Conservation (phyloP, 83 land plant genomes). For the Picea engelmannii region DNA sequence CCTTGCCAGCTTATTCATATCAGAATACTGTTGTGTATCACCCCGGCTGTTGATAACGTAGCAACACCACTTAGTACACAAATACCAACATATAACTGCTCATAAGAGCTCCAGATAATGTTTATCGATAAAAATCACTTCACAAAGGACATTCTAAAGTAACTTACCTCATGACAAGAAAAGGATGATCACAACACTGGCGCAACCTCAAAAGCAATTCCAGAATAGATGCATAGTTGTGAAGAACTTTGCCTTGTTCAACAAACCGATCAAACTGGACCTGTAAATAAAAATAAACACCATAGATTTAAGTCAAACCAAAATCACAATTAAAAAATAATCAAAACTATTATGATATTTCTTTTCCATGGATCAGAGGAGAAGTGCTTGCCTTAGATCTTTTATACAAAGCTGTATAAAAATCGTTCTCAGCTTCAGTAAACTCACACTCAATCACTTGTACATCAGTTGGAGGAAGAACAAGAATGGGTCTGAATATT, state of each 20-base stretch:
- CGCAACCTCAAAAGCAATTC: slow-evolving; percentile 85
- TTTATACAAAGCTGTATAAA: slow-evolving; percentile 77
- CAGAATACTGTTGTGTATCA: slow-evolving; percentile 68
- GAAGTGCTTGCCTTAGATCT: slow-evolving; percentile 70
- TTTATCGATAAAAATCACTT: not conserved
- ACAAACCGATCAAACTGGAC: slow-evolving; percentile 91
- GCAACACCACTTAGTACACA: not conserved
- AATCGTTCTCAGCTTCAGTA: slow-evolving; percentile 86
- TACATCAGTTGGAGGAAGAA: slow-evolving; percentile 73
- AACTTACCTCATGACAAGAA: slow-evolving; percentile 83
- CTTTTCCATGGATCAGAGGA: not conserved
- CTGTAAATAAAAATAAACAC: slow-evolving; percentile 33
- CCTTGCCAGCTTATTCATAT: slow-evolving; percentile 67
- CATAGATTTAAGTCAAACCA: not conserved
- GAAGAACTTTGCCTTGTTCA: slow-evolving; percentile 85
- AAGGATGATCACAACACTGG: slow-evolving; percentile 97
- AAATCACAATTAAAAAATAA: not conserved
- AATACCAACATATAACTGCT: not conserved
- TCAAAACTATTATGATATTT: not conserved
- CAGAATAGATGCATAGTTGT: slow-evolving; percentile 91
- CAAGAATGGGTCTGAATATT: slow-evolving; percentile 74
- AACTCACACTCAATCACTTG: slow-evolving; percentile 76
- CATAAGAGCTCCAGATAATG: not conserved
- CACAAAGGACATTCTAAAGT: slow-evolving; percentile 1
- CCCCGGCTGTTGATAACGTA: slow-evolving; percentile 53